Percentiles rank a stretch among this genome's conserved stretches.
Conservation (phyloP, 495 filamentous ascomycete species). For the Collariella sp. region DNA sequence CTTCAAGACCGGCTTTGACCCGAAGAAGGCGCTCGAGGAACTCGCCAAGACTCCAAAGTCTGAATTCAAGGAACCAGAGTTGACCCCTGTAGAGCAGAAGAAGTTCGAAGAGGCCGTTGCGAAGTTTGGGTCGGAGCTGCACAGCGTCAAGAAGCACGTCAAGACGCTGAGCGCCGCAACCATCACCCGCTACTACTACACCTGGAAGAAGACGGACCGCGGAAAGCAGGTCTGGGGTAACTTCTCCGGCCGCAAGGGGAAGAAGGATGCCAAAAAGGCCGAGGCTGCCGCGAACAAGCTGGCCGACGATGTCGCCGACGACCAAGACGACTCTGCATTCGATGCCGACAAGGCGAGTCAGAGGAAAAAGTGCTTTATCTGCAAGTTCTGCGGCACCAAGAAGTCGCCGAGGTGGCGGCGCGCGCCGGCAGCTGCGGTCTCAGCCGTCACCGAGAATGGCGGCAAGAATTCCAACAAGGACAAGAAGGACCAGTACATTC, state of each 20-base stretch:
- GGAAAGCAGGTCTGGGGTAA: conserved; percentile 85
- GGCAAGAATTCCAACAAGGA: conserved; percentile 56
- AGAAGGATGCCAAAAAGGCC: conserved; percentile 67
- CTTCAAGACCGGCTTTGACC: conserved; percentile 60
- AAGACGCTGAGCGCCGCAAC: conserved; percentile 67
- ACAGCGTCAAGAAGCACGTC: conserved; percentile 74
- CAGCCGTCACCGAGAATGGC: conserved; percentile 58
- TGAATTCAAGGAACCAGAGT: conserved; percentile 76
- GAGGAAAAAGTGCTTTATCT: conserved; percentile 77
- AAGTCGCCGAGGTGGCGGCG: conserved; percentile 84
- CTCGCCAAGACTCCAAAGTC: conserved; percentile 58
- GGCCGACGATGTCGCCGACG: conserved; percentile 86
- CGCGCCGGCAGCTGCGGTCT: conserved; percentile 71
- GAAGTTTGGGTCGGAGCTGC: conserved; percentile 86
- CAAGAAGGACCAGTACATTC: conserved; percentile 64
- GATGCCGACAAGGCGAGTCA: conserved; percentile 76
- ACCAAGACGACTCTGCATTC: conserved; percentile 92
- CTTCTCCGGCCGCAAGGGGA: conserved; percentile 75
- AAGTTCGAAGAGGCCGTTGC: conserved; percentile 87
- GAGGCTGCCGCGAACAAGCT: conserved; percentile 60
- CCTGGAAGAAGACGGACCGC: conserved; percentile 90
- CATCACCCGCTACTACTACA: conserved; percentile 89
- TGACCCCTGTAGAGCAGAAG: conserved; percentile 69
- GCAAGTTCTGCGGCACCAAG: conserved; percentile 83
- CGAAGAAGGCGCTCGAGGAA: conserved; percentile 61